A percentile compares a stretch with the other conserved stretches of the same genome.
Conservation (phyloP, 2,329 filamentous ascomycete species). For the Clarireedia sp. region DNA sequence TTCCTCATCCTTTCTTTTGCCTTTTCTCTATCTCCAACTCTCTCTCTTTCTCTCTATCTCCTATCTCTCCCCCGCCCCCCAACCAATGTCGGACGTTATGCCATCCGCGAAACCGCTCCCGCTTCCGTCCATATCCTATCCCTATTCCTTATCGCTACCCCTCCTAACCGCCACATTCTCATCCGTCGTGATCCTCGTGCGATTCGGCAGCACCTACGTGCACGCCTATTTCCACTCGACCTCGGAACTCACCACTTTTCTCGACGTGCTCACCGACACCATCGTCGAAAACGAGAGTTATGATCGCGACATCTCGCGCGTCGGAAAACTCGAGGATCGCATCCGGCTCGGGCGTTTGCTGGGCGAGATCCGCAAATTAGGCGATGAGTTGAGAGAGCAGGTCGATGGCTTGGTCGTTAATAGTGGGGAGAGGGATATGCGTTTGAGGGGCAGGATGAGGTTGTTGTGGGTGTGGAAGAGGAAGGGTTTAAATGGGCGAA, state of each 20-base stretch:
- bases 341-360: conserved; percentile 49
- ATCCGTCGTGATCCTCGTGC: neutral
- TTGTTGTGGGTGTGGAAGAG: conserved; percentile 52
- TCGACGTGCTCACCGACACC: conserved; percentile 52
- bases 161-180: neutral
- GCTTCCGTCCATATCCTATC: neutral
- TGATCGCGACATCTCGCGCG: conserved; percentile 49
- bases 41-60: neutral
- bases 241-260: conserved; percentile 33
- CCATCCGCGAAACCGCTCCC: too few relatives aligned
- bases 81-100: too few relatives aligned
- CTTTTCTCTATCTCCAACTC: neutral
- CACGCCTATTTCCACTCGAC: neutral
- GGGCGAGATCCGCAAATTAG: conserved; percentile 52
- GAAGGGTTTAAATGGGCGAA: conserved; percentile 46
- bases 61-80: neutral
- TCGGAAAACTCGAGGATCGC: conserved; percentile 54
- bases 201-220: neutral
- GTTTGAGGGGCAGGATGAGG: conserved; percentile 41
- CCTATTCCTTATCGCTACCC: neutral
- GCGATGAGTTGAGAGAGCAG: conserved; percentile 55
- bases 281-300: conserved; percentile 57
- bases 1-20: too few relatives aligned
- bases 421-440: conserved; percentile 34
- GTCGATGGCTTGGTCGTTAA: conserved; percentile 43